phyloP scores from a whole-genome alignment of 805 yeast genomes.

The Candida montana region DNA sequence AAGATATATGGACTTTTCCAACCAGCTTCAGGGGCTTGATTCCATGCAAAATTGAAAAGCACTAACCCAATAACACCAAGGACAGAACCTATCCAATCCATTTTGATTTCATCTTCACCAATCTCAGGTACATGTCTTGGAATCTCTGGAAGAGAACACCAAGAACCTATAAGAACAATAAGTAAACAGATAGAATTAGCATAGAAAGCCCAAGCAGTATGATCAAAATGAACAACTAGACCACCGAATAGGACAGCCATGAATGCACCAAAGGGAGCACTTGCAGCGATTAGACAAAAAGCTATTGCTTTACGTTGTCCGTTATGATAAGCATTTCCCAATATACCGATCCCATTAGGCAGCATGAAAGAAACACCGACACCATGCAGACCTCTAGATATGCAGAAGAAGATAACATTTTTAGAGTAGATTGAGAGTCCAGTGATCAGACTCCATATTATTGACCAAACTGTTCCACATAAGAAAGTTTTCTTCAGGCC shows the following conservation, averaged over 20 bases:
- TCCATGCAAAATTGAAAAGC: constrained; percentile 64
- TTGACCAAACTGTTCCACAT: constrained; percentile 50
- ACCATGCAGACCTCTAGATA: constrained; percentile 58
- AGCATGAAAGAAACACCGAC: constrained; percentile 52
- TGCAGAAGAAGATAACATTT: constrained; percentile 43
- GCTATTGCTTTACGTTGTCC: constrained; percentile 47
- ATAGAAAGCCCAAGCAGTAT: constrained; percentile 51
- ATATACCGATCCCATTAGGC: constrained; percentile 56
- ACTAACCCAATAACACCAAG: constrained; percentile 57
- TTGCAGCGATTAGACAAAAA: constrained; percentile 51
- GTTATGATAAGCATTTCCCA: constrained; percentile 40
- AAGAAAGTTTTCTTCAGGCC: constrained; percentile 55
- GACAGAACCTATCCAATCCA: constrained; percentile 50
- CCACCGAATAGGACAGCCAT: constrained; percentile 49
- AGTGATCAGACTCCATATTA: constrained; percentile 53
- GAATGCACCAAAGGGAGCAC: constrained; percentile 58
- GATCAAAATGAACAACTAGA: constrained; percentile 35
- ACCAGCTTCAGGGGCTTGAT: constrained; percentile 70
- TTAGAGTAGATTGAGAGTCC: constrained; percentile 52
- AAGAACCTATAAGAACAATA: constrained; percentile 26
- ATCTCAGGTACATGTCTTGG: constrained; percentile 11
- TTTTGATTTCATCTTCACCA: constrained; percentile 17
- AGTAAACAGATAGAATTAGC: constrained; percentile 33
- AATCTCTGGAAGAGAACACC: constrained; percentile 30
- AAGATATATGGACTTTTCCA: constrained; percentile 59